Evolutionary conservation across 192 early-diverging fungal genomes (phyloP).

Genomic region (Coemansia sp.): DNA sequence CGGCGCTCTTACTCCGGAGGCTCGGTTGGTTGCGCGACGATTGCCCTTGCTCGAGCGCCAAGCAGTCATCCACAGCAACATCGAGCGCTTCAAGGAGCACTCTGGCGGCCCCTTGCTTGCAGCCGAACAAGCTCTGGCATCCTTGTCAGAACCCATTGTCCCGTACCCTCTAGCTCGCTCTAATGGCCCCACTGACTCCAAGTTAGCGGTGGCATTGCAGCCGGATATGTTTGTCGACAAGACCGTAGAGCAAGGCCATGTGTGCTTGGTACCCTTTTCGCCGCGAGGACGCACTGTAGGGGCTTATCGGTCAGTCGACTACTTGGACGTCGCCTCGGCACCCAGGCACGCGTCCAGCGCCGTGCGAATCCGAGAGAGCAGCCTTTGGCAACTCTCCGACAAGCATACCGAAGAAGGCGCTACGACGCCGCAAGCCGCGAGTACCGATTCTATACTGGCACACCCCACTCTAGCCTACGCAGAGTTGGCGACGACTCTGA

Average conservation of each 20-base stretch:
- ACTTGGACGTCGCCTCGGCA: constrained; percentile 34
- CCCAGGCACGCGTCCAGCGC: background rate
- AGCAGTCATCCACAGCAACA: constrained; percentile 48
- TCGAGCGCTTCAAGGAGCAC: constrained; percentile 42
- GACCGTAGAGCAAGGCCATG: constrained; percentile 43
- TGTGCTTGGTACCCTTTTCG: constrained; percentile 41
- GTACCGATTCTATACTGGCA: background rate
- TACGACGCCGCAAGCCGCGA: background rate
- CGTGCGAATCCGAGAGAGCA: constrained; percentile 33
- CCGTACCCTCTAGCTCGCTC: background rate
- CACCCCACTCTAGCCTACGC: background rate
- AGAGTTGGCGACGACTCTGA: background rate
- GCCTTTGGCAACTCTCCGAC: background rate
- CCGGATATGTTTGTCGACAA: constrained; percentile 49
- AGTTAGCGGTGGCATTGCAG: constrained; percentile 2
- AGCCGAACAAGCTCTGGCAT: background rate
- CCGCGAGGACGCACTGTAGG: background rate
- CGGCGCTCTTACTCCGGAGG: constrained; percentile 16
- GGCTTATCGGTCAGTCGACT: constrained; percentile 19
- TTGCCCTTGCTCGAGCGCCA: constrained; percentile 53
- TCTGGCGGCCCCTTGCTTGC: constrained; percentile 1
- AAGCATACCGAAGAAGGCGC: background rate
- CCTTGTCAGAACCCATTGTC: background rate
- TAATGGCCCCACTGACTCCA: background rate
- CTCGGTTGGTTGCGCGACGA: constrained; percentile 29